A percentile compares a stretch with the other conserved stretches of the same genome.
These are phyloP conservation scores for Alternaria brassicae DNA, from an alignment of 2,329 filamentous ascomycete genomes.

Conservation along the genomic window DNA sequence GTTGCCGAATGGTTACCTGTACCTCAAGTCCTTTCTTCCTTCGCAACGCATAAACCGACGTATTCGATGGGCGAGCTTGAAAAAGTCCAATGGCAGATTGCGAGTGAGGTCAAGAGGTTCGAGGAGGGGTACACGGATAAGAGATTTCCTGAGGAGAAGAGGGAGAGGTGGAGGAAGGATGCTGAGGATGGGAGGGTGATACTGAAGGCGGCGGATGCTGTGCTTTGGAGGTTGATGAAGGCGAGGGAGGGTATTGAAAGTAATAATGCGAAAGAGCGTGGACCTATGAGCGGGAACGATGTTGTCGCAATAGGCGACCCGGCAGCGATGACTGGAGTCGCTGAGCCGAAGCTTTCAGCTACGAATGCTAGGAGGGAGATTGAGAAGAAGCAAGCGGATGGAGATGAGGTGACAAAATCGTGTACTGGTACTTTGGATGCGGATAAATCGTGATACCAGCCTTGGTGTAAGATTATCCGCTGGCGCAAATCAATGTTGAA, in stretches of 20 bases:
- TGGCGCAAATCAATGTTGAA: too few relatives aligned
- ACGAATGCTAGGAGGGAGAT: neutral
- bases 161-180: constrained; percentile 29
- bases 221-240: constrained; percentile 22
- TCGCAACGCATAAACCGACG: constrained; percentile 21
- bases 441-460: neutral
- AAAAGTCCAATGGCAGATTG: constrained; percentile 22
- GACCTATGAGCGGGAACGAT: neutral
- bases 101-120: constrained; percentile 27
- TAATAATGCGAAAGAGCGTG: neutral
- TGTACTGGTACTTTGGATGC: neutral
- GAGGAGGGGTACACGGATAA: constrained; percentile 19
- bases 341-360: neutral
- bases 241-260: neutral
- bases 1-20: constrained; percentile 23
- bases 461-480: too few relatives aligned
- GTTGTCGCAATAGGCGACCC: neutral
- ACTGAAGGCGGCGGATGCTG: constrained; percentile 25
- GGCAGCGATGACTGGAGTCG: neutral
- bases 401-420: neutral
- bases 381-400: constrained; percentile 1
- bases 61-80: constrained; percentile 31
- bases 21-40: constrained; percentile 2
- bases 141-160: constrained; percentile 12
- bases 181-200: constrained; percentile 32